Evolutionary conservation across 306 rosid species (phyloP), one percentile per base, ranked within the genome.

Genomic region (Abrus precatorius): DNA sequence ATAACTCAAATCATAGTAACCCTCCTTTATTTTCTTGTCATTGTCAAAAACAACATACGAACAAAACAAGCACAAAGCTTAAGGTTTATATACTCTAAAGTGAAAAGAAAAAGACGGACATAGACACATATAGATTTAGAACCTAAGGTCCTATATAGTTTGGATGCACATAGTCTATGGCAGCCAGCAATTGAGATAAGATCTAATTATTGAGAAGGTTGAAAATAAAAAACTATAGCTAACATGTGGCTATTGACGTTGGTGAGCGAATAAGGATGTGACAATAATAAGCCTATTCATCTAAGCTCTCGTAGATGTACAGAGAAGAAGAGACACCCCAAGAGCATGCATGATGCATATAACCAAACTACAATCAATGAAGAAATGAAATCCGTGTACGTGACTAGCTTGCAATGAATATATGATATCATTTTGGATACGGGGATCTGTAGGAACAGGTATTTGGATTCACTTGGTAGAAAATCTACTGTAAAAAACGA

Each of bases 381-480:
- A 7, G 34, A 70, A 47, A 83, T 83, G 34, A 53, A 83, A 71
- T 83, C 75, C 29, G 33, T 69, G 14, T 48, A 29, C 34, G 2
- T 77, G 65, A 30, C 78, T 40, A 53, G 59, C 74, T 48, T 74
- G 67, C 41, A 59, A 75, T 68, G 59, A 57, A 54, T 61, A 54
- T 7, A 69, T 72, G 79, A 65, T 84, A 60, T 41, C 76, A 82
- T 20, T 56, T 71, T 67, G 82, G 84, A 85, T 82, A 78, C 57
- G 73, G 66, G 50, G 77, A 85, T 80, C 80, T 45, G 62, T 9
- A 52, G 10, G 65, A 82, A 52, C 78, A 69, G 60, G 29, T 32
- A 34, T 33, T 41, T 43, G 59, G 86, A 83, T 77, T 70, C 82
- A 50, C 38, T 70, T 50, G 34, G 13, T 29, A 64, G 14, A 75